Base-by-base conservation (phyloP, 1,284 basidiomycete species). In the Sporisorium graminicola region DNA sequence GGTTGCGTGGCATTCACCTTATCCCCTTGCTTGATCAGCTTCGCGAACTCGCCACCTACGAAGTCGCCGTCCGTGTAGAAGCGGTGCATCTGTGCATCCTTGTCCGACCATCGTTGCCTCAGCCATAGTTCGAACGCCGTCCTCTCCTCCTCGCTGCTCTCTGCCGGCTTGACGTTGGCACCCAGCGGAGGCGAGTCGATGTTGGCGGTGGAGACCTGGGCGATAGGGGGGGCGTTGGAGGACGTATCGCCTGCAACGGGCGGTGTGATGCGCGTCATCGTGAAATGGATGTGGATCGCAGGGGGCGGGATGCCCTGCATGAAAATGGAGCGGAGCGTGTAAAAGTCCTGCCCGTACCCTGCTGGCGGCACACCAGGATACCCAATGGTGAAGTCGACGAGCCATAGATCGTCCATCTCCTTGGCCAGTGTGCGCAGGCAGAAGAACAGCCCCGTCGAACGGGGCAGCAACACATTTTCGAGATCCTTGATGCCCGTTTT, bases 371-470 rank as follows among this genome's bases (percentile, higher is more conserved):
- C 86, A 88, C 94, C 95, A 60, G 95, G 94, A 86, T 98, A 98
- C 20, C 92, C 90, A 72, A 95, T 89, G 0, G 95, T 97, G 24
- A 80, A 74, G 43, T 83, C 80, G n/a, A 98, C 88, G 20, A 99
- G 87, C 78, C 91, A 90, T 69, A 98, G 88, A 66, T 90, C 89
- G 22, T 92, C 91, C 46, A 96, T 89, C 57, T 92, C 89, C 20
- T 93, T 91, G 10, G 91, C 88, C 10, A 98, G 89, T 0, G 93
- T 92, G 27, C 94, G 90, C 40, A 98, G 87, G 71, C 91, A 93
- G 85, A 93, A 94, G 69, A 93, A 91, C 56, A 98, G 87, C 1
- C 96, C 96, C 0, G 94, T 97, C 27, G 94, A 93, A 52, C 95
- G 90, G 0, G 96, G 96, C 52, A 98, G 89, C 8, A 99, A 89